phyloP scores from a whole-genome alignment of 768 basidiomycete genomes.

The Suillus decipiens region DNA sequence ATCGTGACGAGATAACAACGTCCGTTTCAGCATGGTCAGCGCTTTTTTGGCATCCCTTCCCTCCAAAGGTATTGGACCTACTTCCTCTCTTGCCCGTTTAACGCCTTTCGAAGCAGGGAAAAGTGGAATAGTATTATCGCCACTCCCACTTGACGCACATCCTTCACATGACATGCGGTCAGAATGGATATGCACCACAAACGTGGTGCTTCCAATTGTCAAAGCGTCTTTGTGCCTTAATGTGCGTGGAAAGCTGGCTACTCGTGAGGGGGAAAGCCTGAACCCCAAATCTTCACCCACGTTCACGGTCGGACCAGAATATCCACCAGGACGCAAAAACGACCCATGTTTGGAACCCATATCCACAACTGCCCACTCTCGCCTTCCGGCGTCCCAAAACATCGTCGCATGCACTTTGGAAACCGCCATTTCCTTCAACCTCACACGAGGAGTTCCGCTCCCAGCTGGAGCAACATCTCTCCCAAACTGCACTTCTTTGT shows the following conservation, averaged over 20 bases:
- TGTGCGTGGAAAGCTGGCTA: constrained; percentile 67
- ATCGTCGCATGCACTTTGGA: constrained; percentile 79
- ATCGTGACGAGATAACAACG: constrained; percentile 55
- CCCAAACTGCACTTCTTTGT: constrained; percentile 71
- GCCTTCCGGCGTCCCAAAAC: constrained; percentile 63
- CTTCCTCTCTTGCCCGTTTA: constrained; percentile 23
- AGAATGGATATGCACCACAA: constrained; percentile 69
- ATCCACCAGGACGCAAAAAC: constrained; percentile 44
- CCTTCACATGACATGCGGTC: constrained; percentile 60
- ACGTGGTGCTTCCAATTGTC: constrained; percentile 70
- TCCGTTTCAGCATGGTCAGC: constrained; percentile 64
- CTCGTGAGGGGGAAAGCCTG: constrained; percentile 64
- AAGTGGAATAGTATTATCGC: constrained; percentile 55
- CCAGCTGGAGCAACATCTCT: constrained; percentile 60
- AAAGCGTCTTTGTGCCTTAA: constrained; percentile 66
- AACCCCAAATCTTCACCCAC: constrained; percentile 31
- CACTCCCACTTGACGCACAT: constrained; percentile 52
- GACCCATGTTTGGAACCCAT: constrained; percentile 89
- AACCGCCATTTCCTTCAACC: constrained; percentile 83
- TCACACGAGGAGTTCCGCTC: constrained; percentile 58
- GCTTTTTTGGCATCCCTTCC: constrained; percentile 61
- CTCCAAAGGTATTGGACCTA: constrained; percentile 17
- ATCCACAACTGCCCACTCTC: constrained; percentile 76
- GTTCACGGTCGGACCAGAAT: constrained; percentile 22
- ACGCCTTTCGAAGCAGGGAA: constrained; percentile 32